Evolutionary conservation across 257 asterid species (phyloP).

Genomic region (Cinchona pubescens): DNA sequence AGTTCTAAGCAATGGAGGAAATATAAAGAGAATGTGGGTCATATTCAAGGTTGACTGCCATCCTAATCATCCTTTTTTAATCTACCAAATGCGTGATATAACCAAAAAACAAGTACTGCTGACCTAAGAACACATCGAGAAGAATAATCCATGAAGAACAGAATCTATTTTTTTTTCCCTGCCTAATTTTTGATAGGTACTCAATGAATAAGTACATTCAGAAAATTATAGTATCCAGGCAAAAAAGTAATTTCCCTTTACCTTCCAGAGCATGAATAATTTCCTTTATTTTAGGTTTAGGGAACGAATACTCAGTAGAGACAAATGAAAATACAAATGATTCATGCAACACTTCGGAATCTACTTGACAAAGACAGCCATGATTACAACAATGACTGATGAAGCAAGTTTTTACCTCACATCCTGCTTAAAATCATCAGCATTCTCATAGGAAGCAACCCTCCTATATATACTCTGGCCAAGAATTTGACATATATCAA

Average conservation of each 20-base stretch:
- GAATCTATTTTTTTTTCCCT: too few species aligned
- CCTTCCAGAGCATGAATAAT: not conserved
- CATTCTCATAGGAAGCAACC: conserved; percentile 59
- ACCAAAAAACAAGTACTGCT: too few species aligned
- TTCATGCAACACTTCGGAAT: not conserved
- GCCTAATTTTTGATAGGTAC: not conserved
- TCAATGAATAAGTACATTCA: not conserved
- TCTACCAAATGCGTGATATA: not conserved
- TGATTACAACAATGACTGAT: not conserved
- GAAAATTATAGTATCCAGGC: not conserved
- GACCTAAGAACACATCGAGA: not conserved
- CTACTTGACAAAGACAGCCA: not conserved
- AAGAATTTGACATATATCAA: conserved; percentile 9
- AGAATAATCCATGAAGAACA: not conserved
- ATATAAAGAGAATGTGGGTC: not conserved
- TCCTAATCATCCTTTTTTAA: not conserved
- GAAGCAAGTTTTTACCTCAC: conserved; percentile 56
- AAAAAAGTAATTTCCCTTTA: not conserved
- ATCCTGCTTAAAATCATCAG: conserved; percentile 68
- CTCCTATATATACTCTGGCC: conserved; percentile 64
- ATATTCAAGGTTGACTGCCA: not conserved
- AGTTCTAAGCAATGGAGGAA: not conserved
- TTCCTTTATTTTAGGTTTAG: not conserved
- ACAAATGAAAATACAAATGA: not conserved
- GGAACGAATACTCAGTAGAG: not conserved